Base-by-base conservation (phyloP, 2,329 filamentous ascomycete genomes). In the Clonostachys byssicola region DNA sequence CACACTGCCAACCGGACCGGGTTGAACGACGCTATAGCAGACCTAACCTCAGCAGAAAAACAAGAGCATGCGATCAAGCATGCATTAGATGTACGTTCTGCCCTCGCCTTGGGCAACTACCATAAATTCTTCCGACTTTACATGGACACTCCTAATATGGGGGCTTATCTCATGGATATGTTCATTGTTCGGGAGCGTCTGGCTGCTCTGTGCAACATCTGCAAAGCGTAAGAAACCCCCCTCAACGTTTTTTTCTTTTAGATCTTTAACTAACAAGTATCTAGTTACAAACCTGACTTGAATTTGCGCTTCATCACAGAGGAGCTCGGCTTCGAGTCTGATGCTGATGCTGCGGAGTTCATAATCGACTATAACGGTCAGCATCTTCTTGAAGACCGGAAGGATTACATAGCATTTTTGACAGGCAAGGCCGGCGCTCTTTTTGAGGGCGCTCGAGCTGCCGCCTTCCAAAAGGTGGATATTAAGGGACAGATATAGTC, bases 1-100 rank as follows among this genome's bases (percentile, higher is more conserved):
- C 92, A 97, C 71, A 97, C 94, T 61, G 92, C 91, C 79, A 99
- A 97, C 74, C 91, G 90, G 73, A 92, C 89, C 71, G 92, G 92
- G 71, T 87, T 99, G 80, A 97, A 96, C 80, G 91, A 97, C 79
- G 86, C 92, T 64, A 81, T 99, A 77, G 91, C 92, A 80, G 92
- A 96, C 88, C 88, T 99, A 94, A 97, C 92, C 71, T 73, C 86
- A 80, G 84, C 89, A 92, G 94, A 97, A 75, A 96, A 96, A 76
- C 77, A 84, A 68, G 86, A 94, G 67, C 73, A 68, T 52, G 80
- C 89, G 50, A 88, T 99, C 65, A 90, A 90, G 71, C 92, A 99
- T 73, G 94, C 94, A 38, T 74, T 99, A 59, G 81, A 88, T 57
- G 91, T 97, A 53, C 89, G 94, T 58, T 95, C 92, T 46, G 89